These are phyloP conservation scores for Micromonas commoda DNA, from an alignment of 139 green algal species.

Conservation along the genomic window DNA sequence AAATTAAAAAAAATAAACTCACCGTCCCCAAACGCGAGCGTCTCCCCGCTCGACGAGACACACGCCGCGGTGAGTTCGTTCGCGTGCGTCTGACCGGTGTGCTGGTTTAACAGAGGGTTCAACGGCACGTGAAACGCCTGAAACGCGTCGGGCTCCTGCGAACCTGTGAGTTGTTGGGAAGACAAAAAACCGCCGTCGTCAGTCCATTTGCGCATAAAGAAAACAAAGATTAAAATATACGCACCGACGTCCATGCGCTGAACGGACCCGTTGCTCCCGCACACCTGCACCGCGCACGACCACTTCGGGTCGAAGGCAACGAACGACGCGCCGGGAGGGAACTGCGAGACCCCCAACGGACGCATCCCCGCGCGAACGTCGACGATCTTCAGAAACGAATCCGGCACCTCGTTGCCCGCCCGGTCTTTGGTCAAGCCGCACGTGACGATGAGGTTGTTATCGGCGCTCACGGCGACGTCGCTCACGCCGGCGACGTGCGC, in stretches of 20 bases:
- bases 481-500: slow-evolving; percentile 57
- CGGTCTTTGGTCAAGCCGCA: slow-evolving; percentile 47
- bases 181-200: not conserved
- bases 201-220: no score
- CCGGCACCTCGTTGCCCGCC: slow-evolving; percentile 40
- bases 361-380: slow-evolving; percentile 52
- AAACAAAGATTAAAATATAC: no score
- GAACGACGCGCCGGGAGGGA: not conserved
- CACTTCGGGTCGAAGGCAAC: slow-evolving; percentile 3
- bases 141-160: not conserved
- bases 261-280: not conserved
- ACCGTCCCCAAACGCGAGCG: no score
- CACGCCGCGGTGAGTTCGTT: no score
- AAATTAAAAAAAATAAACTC: no score
- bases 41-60: no score
- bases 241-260: not conserved
- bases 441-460: slow-evolving; percentile 54
- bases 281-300: not conserved
- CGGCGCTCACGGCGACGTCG: slow-evolving; percentile 49
- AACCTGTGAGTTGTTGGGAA: not conserved
- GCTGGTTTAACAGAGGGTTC: no score
- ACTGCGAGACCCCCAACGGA: slow-evolving; percentile 40
- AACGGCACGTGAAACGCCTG: no score
- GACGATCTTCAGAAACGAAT: slow-evolving; percentile 62
- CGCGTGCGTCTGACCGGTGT: no score